Conservation (phyloP, 306 rosid species). For the Ammopiptanthus mongolicus region DNA sequence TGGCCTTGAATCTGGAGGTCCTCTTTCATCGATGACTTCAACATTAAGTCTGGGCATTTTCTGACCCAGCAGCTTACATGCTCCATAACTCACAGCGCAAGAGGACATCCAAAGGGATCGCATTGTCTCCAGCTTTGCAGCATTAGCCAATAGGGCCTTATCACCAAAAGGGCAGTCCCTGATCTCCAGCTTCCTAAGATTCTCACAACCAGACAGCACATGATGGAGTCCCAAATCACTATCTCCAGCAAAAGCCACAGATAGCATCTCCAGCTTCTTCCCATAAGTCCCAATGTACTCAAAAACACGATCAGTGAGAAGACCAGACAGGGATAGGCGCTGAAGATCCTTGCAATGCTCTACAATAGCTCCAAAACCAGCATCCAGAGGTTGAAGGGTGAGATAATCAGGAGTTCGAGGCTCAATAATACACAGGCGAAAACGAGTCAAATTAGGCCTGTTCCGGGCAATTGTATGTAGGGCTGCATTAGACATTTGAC, state of each 20-base stretch:
- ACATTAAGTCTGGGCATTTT: slow-evolving; percentile 85
- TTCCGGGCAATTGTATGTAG: slow-evolving; percentile 72
- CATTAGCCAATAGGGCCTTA: slow-evolving; percentile 96
- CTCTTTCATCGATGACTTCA: slow-evolving; percentile 96
- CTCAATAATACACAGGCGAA: slow-evolving; percentile 91
- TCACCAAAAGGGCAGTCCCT: slow-evolving; percentile 99
- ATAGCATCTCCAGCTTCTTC: slow-evolving; percentile 96
- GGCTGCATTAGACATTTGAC: slow-evolving; percentile 92
- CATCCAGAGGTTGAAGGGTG: slow-evolving; percentile 68
- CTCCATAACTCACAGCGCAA: slow-evolving; percentile 89
- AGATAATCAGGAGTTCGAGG: slow-evolving; percentile 73
- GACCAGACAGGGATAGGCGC: slow-evolving; percentile 92
- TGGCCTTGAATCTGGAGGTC: slow-evolving; percentile 70
- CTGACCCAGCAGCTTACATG: slow-evolving; percentile 91
- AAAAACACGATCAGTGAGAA: slow-evolving; percentile 78
- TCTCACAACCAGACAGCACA: slow-evolving; percentile 86
- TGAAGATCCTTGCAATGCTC: slow-evolving; percentile 87
- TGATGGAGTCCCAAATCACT: slow-evolving; percentile 94
- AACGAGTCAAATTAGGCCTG: slow-evolving; percentile 78
- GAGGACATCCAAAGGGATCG: slow-evolving; percentile 99
- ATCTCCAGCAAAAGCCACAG: slow-evolving; percentile 95
- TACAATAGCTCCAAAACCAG: slow-evolving; percentile 94
- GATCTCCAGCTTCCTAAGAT: slow-evolving; percentile 92
- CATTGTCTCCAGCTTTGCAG: slow-evolving; percentile 99
- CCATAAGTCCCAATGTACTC: slow-evolving; percentile 67